Conservation (phyloP, 225 moss, liverwort and hornwort species). For the Physcomitrium patens region DNA sequence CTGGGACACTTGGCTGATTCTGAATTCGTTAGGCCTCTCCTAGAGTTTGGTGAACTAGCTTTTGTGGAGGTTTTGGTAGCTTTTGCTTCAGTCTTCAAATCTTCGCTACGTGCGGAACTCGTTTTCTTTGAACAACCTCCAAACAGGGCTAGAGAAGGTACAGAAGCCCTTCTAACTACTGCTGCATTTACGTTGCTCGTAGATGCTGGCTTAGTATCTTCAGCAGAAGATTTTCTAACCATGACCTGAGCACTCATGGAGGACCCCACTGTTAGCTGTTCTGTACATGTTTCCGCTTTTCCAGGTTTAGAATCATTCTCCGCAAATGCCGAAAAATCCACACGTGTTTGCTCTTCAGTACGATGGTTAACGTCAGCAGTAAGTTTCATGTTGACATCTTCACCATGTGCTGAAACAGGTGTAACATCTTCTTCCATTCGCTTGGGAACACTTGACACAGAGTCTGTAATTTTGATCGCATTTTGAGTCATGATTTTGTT, state of each 20-base stretch:
- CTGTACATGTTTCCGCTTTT: conserved; percentile 25
- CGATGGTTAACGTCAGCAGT: conserved; percentile 10
- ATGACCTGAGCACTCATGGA: conserved; percentile 28
- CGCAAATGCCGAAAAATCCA: neutral
- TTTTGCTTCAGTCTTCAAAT: conserved; percentile 8
- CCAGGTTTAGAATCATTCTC: neutral
- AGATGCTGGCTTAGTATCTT: conserved; percentile 30
- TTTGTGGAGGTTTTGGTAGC: conserved; percentile 19
- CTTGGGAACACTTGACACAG: conserved; percentile 11
- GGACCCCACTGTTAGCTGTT: conserved; percentile 29
- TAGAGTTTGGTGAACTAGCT: conserved; percentile 18
- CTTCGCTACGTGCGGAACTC: conserved; percentile 16
- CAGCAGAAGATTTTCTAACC: conserved; percentile 29
- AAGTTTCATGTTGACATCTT: conserved; percentile 28
- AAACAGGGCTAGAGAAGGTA: conserved; percentile 61
- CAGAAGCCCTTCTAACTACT: conserved; percentile 60
- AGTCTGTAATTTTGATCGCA: neutral
- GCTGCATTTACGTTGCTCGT: conserved; percentile 38
- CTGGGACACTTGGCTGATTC: conserved; percentile 25
- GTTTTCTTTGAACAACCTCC: conserved; percentile 53
- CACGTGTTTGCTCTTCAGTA: conserved; percentile 19
- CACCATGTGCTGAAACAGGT: conserved; percentile 19
- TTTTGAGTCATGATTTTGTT: conserved; percentile 20
- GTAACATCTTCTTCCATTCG: conserved; percentile 19
- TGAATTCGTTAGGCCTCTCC: neutral